Base-by-base conservation (phyloP, 805 yeast genomes). In the Diddensiella transvaalensis region DNA sequence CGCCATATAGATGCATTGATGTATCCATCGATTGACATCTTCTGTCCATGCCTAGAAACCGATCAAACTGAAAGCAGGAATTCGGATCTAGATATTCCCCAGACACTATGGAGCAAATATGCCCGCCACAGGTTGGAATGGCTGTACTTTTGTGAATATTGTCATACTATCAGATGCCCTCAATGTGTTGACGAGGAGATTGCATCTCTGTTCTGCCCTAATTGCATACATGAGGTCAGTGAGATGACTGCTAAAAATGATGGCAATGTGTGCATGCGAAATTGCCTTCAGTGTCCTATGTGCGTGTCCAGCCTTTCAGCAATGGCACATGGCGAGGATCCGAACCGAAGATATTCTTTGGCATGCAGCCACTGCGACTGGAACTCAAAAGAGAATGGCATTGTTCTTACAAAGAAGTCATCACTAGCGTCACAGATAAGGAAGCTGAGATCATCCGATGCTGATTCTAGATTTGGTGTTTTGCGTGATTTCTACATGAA, bases 61-160 rank as follows among this genome's bases (percentile, higher is more conserved):
- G 42, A 35, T 8, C n/a, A n/a, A n/a, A n/a, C n/a, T n/a, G n/a
- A n/a, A n/a, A n/a, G n/a, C n/a, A 8, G 32, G 32, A 22, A 18
- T 33, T 37, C 45, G 3, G 43, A 40, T 21, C 36, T 38, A n/a
- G 35, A 22, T 6, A 42, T 47, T 10, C 67, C 67, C 8, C 51
- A 47, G 13, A 47, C 60, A 2, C 40, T 64, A 8, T 33, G 44
- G 22, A 55, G 54, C 39, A 41, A 52, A 13, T 42, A 40, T 18
- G 55, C 65, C 19, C 56, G 57, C 24, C 59, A 60, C 45, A 41
- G 57, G 17, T 49, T 64, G 3, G 60, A 60, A 48, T 44, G 51
- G 40, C 58, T 70, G 32, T 68, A 67, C 44, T 70, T 63, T 50
- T 70, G 74, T 50, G 63, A 58, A 22, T 48, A 48, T n/a, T 70